Percentiles rank a stretch among this genome's conserved stretches.
These are phyloP conservation scores for Avena sativa DNA, from an alignment of 176 grass and related monocot species.

Conservation along the genomic window DNA sequence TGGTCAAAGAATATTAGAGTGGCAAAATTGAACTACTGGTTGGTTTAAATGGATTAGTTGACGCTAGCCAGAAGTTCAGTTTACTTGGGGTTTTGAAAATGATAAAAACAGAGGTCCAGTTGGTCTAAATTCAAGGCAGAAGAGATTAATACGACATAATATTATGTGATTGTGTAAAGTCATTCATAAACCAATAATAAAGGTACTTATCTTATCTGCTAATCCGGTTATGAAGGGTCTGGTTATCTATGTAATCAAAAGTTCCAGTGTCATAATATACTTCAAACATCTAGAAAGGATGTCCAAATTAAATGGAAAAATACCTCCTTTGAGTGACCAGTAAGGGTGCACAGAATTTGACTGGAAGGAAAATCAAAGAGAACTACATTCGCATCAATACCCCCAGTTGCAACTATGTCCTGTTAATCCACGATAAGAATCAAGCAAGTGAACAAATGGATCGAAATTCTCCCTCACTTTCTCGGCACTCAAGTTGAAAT, in stretches of 20 bases:
- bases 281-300: slow-evolving; percentile 5
- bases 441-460: slow-evolving; percentile 1
- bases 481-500: background rate
- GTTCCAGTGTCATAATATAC: background rate
- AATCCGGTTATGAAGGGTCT: slow-evolving; percentile 81
- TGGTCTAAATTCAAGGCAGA: background rate
- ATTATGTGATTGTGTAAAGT: background rate
- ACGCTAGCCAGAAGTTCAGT: background rate
- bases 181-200: slow-evolving; percentile 4
- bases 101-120: background rate
- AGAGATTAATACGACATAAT: background rate
- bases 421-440: slow-evolving; percentile 49
- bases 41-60: background rate
- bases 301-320: slow-evolving; percentile 23
- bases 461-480: background rate
- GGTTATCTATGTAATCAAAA: slow-evolving; percentile 63
- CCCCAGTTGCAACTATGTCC: slow-evolving; percentile 90
- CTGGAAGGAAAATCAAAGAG: slow-evolving; percentile 53
- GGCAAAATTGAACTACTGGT: background rate
- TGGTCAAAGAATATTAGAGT: background rate
- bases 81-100: background rate
- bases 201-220: slow-evolving; percentile 61
- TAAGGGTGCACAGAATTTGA: slow-evolving; percentile 78
- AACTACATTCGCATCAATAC: slow-evolving; percentile 85
- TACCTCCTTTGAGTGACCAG: slow-evolving; percentile 96